Conservation (phyloP, 306 rosid genomes). For the Spatholobus suberectus region DNA sequence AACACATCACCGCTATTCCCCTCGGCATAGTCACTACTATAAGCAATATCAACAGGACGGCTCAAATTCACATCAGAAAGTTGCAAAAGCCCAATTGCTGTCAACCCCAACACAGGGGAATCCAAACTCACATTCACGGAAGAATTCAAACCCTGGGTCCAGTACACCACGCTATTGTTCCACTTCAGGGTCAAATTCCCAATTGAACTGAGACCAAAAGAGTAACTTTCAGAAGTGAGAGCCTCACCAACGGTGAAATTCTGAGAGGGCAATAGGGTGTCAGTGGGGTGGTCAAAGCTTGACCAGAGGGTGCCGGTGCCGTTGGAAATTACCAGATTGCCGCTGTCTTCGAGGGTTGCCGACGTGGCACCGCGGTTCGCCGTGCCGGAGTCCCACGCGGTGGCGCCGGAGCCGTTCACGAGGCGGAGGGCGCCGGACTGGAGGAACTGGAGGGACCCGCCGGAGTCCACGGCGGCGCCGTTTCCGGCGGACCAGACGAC, state of each 20-base stretch:
- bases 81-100: conserved; percentile 53
- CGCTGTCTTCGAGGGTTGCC: conserved; percentile 53
- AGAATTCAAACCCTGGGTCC: conserved; percentile 66
- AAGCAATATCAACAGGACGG: conserved; percentile 49
- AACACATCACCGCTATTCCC: conserved; percentile 42
- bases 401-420: conserved; percentile 61
- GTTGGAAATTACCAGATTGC: conserved; percentile 57
- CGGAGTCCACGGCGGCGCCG: conserved; percentile 56
- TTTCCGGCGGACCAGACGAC: conserved; percentile 70
- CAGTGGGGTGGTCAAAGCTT: conserved; percentile 69
- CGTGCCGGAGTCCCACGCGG: conserved; percentile 69
- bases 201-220: conserved; percentile 41
- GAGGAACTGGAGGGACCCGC: conserved; percentile 56
- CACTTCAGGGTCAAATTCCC: conserved; percentile 70
- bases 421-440: conserved; percentile 63
- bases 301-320: conserved; percentile 59
- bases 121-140: conserved; percentile 48
- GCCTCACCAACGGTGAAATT: conserved; percentile 51
- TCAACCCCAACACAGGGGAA: conserved; percentile 54
- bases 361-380: conserved; percentile 58
- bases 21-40: conserved; percentile 70
- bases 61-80: conserved; percentile 52
- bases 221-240: conserved; percentile 62
- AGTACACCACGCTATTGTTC: conserved; percentile 54
- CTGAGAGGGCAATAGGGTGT: conserved; percentile 65